Evolutionary conservation across 805 yeast species (phyloP), one percentile per base, ranked within the genome.

Genomic region (Candida sphagnicola): DNA sequence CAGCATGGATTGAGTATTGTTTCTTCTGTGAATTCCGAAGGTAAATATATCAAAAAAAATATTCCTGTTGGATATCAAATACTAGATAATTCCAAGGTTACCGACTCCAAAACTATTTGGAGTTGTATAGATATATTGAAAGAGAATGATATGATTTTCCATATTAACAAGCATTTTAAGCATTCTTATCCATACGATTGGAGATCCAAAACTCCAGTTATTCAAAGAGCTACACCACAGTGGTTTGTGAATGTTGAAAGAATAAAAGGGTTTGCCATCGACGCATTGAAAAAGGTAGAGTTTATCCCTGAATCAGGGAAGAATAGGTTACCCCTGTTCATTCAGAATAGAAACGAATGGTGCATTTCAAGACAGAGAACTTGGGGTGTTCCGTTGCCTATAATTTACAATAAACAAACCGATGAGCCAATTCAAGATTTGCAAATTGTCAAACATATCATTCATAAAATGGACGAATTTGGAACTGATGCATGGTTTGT

Each of bases 371-470:
- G 99, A 51, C 99, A 93, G 58, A 78, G 99, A 47, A 72, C 77
- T 14, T 93, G 99, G 99, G 99, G 99, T 33, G 97, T 93, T 24
- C 99, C 99, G 1, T 85, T 93, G 28, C 98, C 99, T 1, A 93
- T 85, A 0, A 62, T 93, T 6, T 85, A 82, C 60, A 31, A 54
- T 36, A 57, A 58, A 18, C 66, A 75, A 33, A 76, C 85, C 1
- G 83, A 77, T n/a, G 78, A 73, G 35, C 83, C 89, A 1, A 47
- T 88, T 8, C 64, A 80, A 57, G 80, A 78, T 32, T 70, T 70
- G 15, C 75, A 66, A 25, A 69, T 78, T 1, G 76, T 89, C 2
- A 49, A 48, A 16, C 72, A 75, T 46, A 78, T 85, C 11, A 82
- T 88, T 33, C 50, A 59, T 2, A 72, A 65, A 32, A 74, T 93